These are phyloP conservation scores for Fraxinus sp. DNA, from an alignment of 305 asterid genomes.

Conservation along the genomic window DNA sequence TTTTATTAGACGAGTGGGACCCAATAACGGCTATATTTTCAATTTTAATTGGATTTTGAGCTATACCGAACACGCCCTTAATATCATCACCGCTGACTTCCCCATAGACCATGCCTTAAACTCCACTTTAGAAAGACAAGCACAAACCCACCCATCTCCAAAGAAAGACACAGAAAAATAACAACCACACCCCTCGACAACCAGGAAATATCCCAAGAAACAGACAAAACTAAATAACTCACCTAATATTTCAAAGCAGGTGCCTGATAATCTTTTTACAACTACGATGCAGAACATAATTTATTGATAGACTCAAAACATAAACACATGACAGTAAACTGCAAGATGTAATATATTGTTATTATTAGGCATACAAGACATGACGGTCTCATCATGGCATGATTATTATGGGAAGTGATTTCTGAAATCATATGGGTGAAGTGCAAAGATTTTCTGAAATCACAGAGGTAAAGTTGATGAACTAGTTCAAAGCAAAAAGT, in stretches of 20 bases:
- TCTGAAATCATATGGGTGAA: not conserved
- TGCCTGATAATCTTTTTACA: not conserved
- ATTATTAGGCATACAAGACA: not conserved
- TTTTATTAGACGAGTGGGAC: too few species aligned
- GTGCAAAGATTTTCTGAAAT: too few species aligned
- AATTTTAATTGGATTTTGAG: too few species aligned
- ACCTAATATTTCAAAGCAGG: not conserved
- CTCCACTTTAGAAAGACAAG: not conserved
- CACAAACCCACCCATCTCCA: not conserved
- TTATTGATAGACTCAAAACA: not conserved
- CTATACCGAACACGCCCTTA: not conserved
- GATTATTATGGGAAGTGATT: not conserved
- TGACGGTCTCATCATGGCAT: conserved; percentile 6
- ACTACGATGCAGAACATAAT: not conserved
- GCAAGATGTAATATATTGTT: not conserved
- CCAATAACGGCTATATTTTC: too few species aligned
- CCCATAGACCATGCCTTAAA: not conserved
- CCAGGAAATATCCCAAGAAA: not conserved
- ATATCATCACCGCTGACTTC: not conserved
- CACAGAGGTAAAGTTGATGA: not conserved
- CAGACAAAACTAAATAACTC: not conserved
- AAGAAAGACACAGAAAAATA: not conserved
- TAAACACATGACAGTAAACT: not conserved
- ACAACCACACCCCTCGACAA: not conserved
- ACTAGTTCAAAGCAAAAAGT: conserved; percentile 5